Base-by-base conservation (phyloP, 371 early-diverging fungal species). In the Basidiobolus meristosporus region DNA sequence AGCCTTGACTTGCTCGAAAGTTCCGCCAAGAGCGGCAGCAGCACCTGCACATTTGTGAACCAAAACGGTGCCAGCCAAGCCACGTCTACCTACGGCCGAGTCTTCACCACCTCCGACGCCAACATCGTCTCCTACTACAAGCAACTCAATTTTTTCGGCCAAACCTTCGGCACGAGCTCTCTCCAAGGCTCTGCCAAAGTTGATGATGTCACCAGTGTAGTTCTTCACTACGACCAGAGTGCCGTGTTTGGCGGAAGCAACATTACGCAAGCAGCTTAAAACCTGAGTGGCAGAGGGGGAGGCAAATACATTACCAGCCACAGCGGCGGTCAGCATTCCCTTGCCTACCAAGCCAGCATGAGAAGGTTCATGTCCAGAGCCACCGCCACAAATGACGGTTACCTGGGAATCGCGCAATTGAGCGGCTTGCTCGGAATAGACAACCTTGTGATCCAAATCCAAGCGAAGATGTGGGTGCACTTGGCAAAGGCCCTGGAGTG, bases 351-450 rank as follows among this genome's bases (percentile, higher is more conserved):
- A 77, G 1, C 81, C 84, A 11, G 73, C 68, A 43, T 77, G 81
- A 1, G 82, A 63, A 4, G 87, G 87, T 52, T 87, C 88, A 55
- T 87, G 88, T 16, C 88, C 87, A 32, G 73, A 55, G 26, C 84
- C 83, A 26, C 50, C 50, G n/a, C n/a, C n/a, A n/a, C n/a, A n/a
- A n/a, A n/a, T n/a, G n/a, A n/a, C n/a, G n/a, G n/a, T n/a, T n/a
- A n/a, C n/a, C n/a, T n/a, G n/a, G n/a, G n/a, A n/a, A n/a, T n/a
- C n/a, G n/a, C n/a, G n/a, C n/a, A n/a, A n/a, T n/a, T n/a, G n/a
- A n/a, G n/a, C n/a, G n/a, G n/a, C n/a, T n/a, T n/a, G n/a, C n/a
- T n/a, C n/a, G n/a, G n/a, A n/a, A n/a, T n/a, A n/a, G n/a, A n/a
- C n/a, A n/a, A n/a, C n/a, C n/a, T n/a, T n/a, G n/a, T n/a, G n/a